Evolutionary conservation across 1,139 yeast species (phyloP).

Genomic region (Nakaseomyces kungkrabaensis): DNA sequence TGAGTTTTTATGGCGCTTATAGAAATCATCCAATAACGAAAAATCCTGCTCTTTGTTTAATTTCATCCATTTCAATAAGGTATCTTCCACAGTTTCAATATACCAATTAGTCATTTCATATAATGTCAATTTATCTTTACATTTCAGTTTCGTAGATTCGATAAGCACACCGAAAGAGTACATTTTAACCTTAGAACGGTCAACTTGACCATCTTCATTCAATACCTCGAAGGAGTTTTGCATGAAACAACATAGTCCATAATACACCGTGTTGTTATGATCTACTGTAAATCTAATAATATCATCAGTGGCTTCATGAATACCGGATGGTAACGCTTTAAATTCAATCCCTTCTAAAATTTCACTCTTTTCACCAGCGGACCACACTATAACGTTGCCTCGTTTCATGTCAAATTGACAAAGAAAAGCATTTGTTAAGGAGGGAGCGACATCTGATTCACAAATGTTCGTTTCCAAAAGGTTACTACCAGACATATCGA

Average conservation of each 20-base stretch:
- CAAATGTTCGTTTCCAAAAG: background rate
- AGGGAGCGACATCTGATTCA: slow-evolving; percentile 6
- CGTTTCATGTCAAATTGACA: slow-evolving; percentile 27
- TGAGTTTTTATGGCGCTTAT: background rate
- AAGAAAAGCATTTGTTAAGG: slow-evolving; percentile 13
- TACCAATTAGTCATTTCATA: background rate
- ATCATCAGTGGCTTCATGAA: slow-evolving; percentile 53
- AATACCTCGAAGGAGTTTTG: slow-evolving; percentile 32
- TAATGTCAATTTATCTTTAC: background rate
- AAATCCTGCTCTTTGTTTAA: slow-evolving; percentile 14
- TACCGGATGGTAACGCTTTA: slow-evolving; percentile 72
- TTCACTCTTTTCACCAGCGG: slow-evolving; percentile 11
- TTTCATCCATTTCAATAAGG: slow-evolving; percentile 31
- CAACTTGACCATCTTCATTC: slow-evolving; percentile 22
- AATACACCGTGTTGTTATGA: slow-evolving; percentile 19
- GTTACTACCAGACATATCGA: background rate
- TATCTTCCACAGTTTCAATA: slow-evolving; percentile 29
- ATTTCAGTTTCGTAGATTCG: slow-evolving; percentile 22
- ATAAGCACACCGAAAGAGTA: slow-evolving; percentile 57
- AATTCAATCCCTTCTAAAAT: slow-evolving; percentile 46
- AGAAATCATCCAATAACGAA: slow-evolving; percentile 24
- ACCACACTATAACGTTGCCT: slow-evolving; percentile 27
- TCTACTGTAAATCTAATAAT: slow-evolving; percentile 41
- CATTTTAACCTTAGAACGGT: slow-evolving; percentile 51
- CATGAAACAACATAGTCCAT: slow-evolving; percentile 42